Base-by-base conservation (phyloP, 495 filamentous ascomycete genomes). In the Hypoxylon fragiforme region DNA sequence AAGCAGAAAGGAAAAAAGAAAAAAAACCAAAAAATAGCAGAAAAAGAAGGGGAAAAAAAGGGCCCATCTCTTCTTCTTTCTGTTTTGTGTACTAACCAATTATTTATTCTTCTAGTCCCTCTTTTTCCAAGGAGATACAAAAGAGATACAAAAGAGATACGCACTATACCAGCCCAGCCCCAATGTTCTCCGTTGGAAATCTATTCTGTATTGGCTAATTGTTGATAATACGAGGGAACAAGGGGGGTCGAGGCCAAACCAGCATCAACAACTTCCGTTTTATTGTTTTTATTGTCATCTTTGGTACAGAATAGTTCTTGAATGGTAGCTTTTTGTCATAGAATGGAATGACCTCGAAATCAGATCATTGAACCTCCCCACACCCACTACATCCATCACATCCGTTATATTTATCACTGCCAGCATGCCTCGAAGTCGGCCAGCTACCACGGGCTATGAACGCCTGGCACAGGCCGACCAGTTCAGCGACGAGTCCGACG, bases 381-480 rank as follows among this genome's bases (percentile, higher is more conserved):
- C n/a, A n/a, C n/a, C n/a, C n/a, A n/a, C n/a, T n/a, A n/a, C n/a
- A n/a, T n/a, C n/a, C n/a, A n/a, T n/a, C n/a, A n/a, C n/a, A n/a
- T n/a, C n/a, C n/a, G n/a, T n/a, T n/a, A 50, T 19, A 22, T 43
- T 31, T 24, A 18, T 7, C 19, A 18, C 40, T 28, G 44, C 41
- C 37, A 56, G 32, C 41, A 72, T 72, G 69, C 65, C 68, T 43
- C 72, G 80, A 64, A 64, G 37, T 44, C 76, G 87, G 54, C 88
- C 89, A 37, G 80, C 88, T 28, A 91, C 88, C 9, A 95, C 91
- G 31, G 92, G 92, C 57, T 97, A 97, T 72, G 91, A 90, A 59
- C 86, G 88, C 52, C 85, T 97, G 52, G 90, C 90, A 44, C 91
- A 97, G 73, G 91, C 89, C 53, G 91, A 95, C 70, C 86, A 92